Conservation (phyloP, 192 early-diverging fungal genomes). For the Linnemannia hyalina region DNA sequence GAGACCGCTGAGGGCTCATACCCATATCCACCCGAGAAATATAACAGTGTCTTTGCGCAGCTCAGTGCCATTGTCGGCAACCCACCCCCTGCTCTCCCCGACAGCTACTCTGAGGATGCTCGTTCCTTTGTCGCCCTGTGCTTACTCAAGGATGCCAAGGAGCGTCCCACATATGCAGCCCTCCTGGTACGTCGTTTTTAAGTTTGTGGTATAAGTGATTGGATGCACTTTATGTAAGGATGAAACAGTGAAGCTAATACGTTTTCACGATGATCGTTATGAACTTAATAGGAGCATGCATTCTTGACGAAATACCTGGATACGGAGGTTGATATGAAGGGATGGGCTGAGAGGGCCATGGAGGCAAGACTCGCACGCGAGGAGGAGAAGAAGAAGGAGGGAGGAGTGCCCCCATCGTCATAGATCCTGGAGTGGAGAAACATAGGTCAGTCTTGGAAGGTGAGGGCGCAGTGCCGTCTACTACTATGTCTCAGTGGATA, state of each 20-base stretch:
- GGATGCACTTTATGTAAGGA: too few relatives aligned
- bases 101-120: conserved; percentile 75
- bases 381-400: conserved; percentile 29
- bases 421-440: conserved; percentile 1
- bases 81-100: conserved; percentile 81
- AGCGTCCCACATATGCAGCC: conserved; percentile 82
- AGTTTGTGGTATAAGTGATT: not conserved
- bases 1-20: conserved; percentile 87
- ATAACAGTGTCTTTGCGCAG: conserved; percentile 87
- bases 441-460: not conserved
- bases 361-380: conserved; percentile 45
- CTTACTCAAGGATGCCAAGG: conserved; percentile 73
- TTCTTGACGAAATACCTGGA: conserved; percentile 78
- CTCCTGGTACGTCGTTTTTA: conserved; percentile 65
- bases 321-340: conserved; percentile 83
- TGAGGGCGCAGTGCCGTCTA: not conserved
- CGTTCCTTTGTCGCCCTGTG: conserved; percentile 87
- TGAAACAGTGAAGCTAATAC: too few relatives aligned
- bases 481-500: not conserved
- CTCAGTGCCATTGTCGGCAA: conserved; percentile 88
- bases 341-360: conserved; percentile 79
- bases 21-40: conserved; percentile 78
- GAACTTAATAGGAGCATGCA: conserved; percentile 67
- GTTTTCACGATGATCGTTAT: not conserved
- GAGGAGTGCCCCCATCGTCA: conserved; percentile 18